These are phyloP conservation scores for Acacia acuminata DNA, from an alignment of 306 rosid species.

Conservation along the genomic window DNA sequence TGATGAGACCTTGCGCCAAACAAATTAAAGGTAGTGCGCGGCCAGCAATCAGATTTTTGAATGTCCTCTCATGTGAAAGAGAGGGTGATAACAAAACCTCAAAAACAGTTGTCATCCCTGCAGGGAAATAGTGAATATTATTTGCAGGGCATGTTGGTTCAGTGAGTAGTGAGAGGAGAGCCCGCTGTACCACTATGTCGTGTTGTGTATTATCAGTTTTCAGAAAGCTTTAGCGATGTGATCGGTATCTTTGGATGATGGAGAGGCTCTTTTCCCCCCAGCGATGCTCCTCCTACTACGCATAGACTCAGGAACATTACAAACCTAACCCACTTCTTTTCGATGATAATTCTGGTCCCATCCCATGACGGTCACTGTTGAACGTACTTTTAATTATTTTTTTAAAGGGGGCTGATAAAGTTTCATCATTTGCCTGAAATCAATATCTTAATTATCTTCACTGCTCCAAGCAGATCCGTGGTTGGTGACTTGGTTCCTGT, in stretches of 20 bases:
- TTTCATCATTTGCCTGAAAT: not conserved
- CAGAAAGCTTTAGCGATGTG: not conserved
- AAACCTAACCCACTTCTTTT: constrained; percentile 16
- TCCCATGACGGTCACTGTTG: not conserved
- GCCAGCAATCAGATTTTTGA: constrained; percentile 1
- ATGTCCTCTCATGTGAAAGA: not conserved
- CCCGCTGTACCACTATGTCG: not conserved
- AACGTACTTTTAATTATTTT: not conserved
- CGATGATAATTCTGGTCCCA: not conserved
- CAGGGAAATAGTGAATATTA: not conserved
- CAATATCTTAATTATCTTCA: constrained; percentile 3
- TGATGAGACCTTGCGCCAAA: not conserved
- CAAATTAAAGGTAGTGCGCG: not conserved
- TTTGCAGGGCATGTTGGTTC: not conserved
- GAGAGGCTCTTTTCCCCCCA: not conserved
- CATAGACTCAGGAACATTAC: not conserved
- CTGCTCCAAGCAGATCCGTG: constrained; percentile 11
- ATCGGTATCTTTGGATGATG: not conserved
- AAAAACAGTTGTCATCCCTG: not conserved
- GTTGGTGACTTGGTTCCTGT: constrained; percentile 7
- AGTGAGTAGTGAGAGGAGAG: not conserved
- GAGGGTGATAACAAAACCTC: not conserved
- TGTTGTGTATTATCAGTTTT: not conserved
- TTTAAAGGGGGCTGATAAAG: not conserved
- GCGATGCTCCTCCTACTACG: not conserved